These are phyloP conservation scores for Candida vaughaniae DNA, from an alignment of 805 yeast species.

Conservation along the genomic window DNA sequence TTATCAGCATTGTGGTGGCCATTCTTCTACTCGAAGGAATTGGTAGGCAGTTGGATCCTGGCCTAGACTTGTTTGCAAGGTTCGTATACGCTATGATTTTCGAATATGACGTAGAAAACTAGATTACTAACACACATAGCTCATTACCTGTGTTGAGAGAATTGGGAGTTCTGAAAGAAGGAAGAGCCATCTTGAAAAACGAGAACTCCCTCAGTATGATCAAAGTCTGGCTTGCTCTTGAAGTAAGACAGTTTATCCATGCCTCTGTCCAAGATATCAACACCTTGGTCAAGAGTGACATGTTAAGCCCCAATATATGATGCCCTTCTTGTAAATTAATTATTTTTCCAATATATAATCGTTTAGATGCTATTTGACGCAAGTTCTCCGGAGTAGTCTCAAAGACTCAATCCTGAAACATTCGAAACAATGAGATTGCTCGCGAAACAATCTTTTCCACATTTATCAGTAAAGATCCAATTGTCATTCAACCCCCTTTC, in stretches of 20 bases:
- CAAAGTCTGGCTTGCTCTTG: constrained; percentile 88
- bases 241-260: constrained; percentile 79
- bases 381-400: too few relatives aligned
- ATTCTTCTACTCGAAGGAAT: constrained; percentile 89
- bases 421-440: too few relatives aligned
- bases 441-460: too few relatives aligned
- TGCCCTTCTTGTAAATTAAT: too few relatives aligned
- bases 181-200: constrained; percentile 53
- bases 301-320: constrained; percentile 46
- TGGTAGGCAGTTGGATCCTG: constrained; percentile 91
- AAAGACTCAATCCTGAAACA: too few relatives aligned
- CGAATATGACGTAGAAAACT: constrained; percentile 31
- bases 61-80: constrained; percentile 93
- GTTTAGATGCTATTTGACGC: too few relatives aligned
- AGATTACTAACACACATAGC: constrained; percentile 41
- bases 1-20: constrained; percentile 92
- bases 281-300: constrained; percentile 43
- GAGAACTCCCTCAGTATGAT: constrained; percentile 74
- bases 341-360: too few relatives aligned
- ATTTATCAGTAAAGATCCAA: too few relatives aligned
- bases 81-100: constrained; percentile 57
- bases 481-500: too few relatives aligned
- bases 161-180: constrained; percentile 69
- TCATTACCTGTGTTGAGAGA: constrained; percentile 84
- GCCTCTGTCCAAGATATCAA: constrained; percentile 74